These are phyloP conservation scores for Xylaria arbuscula DNA, from an alignment of 2,329 filamentous ascomycete species.

Conservation along the genomic window DNA sequence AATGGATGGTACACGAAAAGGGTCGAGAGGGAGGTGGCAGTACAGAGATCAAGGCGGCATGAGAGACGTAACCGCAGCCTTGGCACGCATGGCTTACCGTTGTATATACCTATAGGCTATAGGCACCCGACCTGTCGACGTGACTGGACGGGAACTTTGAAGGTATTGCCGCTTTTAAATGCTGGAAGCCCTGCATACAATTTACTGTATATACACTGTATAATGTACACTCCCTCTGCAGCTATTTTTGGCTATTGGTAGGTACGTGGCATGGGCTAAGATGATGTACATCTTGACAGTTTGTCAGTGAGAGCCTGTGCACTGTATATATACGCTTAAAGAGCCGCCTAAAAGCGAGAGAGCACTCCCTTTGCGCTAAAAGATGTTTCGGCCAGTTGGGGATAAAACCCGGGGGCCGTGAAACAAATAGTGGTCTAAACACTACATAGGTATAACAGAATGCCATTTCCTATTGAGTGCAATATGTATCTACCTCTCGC, in stretches of 20 bases:
- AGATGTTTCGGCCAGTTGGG: not conserved
- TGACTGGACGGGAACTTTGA: not conserved
- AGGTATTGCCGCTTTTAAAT: slow-evolving; percentile 5
- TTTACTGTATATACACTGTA: not conserved
- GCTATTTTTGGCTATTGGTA: not conserved
- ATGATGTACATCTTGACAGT: not conserved
- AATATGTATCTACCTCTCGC: too few relatives aligned
- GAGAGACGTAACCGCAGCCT: slow-evolving; percentile 25
- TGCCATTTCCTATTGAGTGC: too few relatives aligned
- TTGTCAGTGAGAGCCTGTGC: not conserved
- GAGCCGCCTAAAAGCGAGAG: not conserved
- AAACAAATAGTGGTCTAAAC: slow-evolving; percentile 3
- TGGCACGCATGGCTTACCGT: slow-evolving; percentile 16
- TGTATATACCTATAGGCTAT: too few relatives aligned
- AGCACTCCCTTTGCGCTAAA: not conserved
- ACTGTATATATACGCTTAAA: not conserved
- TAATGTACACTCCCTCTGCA: not conserved
- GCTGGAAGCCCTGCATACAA: not conserved
- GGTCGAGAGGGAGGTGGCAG: slow-evolving; percentile 23
- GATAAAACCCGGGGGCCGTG: slow-evolving; percentile 7
- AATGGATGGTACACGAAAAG: slow-evolving; percentile 9
- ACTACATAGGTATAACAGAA: too few relatives aligned
- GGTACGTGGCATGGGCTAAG: too few relatives aligned
- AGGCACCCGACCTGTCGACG: slow-evolving; percentile 2
- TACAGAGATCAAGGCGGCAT: slow-evolving; percentile 17